Conservation (phyloP, 2,329 filamentous ascomycete genomes). For the Paramyrothecium roridum region DNA sequence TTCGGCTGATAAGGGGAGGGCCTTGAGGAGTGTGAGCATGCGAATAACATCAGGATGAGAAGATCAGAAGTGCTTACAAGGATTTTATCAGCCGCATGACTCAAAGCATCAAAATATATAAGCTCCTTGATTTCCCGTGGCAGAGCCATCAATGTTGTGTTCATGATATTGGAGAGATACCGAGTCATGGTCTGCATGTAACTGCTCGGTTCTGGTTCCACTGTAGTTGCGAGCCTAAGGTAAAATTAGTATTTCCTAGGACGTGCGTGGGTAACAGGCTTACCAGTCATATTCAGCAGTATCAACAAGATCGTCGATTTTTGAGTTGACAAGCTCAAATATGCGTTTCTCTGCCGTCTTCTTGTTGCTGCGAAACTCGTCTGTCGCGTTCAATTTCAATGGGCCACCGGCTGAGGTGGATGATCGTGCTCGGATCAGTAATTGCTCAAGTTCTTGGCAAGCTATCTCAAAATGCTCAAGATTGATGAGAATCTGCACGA, state of each 20-base stretch:
- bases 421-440: slow-evolving; percentile 81
- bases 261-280: slow-evolving; percentile 8
- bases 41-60: not conserved
- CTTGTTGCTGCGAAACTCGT: slow-evolving; percentile 83
- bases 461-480: slow-evolving; percentile 95
- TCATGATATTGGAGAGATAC: slow-evolving; percentile 96
- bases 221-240: slow-evolving; percentile 47
- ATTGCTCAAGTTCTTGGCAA: slow-evolving; percentile 81
- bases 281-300: slow-evolving; percentile 97
- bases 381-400: slow-evolving; percentile 76
- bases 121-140: slow-evolving; percentile 95
- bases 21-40: slow-evolving; percentile 35
- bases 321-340: slow-evolving; percentile 96
- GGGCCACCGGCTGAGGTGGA: slow-evolving; percentile 78
- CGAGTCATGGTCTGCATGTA: slow-evolving; percentile 95
- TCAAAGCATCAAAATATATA: slow-evolving; percentile 91
- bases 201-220: slow-evolving; percentile 72
- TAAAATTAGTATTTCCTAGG: not conserved
- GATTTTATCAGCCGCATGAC: slow-evolving; percentile 84
- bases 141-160: slow-evolving; percentile 85
- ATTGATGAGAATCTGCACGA: slow-evolving; percentile 97
- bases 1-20: slow-evolving; percentile 71
- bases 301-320: slow-evolving; percentile 96
- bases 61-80: slow-evolving; percentile 46
- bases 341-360: slow-evolving; percentile 97